phyloP scores from a whole-genome alignment of 2,329 filamentous ascomycete species.

The Cercospora sojina region DNA sequence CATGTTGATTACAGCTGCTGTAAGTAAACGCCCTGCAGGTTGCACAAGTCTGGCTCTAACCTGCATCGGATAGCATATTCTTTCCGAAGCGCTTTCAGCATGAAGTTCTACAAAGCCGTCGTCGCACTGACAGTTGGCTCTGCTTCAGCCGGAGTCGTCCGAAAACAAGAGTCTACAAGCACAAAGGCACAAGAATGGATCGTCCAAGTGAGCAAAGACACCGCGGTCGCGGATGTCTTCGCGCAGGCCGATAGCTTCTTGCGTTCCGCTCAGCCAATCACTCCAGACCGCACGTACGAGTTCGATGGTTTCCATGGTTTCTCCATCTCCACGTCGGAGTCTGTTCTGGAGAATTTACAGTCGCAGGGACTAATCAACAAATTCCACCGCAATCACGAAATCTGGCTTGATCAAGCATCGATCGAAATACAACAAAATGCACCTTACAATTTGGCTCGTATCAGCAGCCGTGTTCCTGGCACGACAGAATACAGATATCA shows the following conservation, averaged over 20 bases:
- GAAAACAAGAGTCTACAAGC: conserved; percentile 15
- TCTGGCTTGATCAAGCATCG: conserved; percentile 39
- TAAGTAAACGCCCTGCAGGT: background rate
- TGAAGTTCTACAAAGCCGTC: conserved; percentile 21
- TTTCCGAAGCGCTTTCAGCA: background rate
- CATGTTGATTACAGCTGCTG: background rate
- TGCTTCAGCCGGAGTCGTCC: conserved; percentile 20
- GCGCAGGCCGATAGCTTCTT: conserved; percentile 10
- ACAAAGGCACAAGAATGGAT: conserved; percentile 25
- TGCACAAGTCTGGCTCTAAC: background rate
- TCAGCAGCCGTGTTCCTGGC: background rate
- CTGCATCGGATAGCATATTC: background rate
- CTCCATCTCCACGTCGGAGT: conserved; percentile 35
- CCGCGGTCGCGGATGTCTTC: conserved; percentile 19
- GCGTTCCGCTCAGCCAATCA: conserved; percentile 8
- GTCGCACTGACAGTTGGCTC: conserved; percentile 22
- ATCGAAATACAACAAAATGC: conserved; percentile 41
- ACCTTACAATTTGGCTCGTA: conserved; percentile 21
- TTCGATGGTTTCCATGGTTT: conserved; percentile 45
- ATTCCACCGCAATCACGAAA: conserved; percentile 41
- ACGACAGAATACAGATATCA: background rate
- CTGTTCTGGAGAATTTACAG: conserved; percentile 34
- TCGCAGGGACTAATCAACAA: conserved; percentile 34
- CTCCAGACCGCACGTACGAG: conserved; percentile 37
- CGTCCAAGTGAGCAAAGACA: conserved; percentile 22